phyloP scores from a whole-genome alignment of 1,139 yeast genomes.

The Taiozyma onychis region DNA sequence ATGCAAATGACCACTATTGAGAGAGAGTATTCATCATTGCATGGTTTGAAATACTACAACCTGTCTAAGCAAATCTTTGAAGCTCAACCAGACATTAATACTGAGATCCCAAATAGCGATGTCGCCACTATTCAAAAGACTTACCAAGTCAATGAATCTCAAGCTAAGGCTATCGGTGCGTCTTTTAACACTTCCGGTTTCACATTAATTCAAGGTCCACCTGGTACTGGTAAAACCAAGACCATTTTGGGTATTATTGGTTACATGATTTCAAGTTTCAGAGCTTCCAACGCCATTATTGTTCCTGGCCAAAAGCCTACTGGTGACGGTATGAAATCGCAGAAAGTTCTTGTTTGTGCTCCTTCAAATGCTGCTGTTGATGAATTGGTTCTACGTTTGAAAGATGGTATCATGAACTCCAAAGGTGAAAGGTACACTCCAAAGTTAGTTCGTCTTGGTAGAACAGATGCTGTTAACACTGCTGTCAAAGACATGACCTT shows the following conservation, averaged over 20 bases:
- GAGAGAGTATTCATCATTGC: constrained; percentile 82
- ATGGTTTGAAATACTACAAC: constrained; percentile 78
- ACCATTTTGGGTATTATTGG: constrained; percentile 93
- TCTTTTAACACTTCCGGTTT: constrained; percentile 68
- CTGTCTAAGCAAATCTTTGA: constrained; percentile 55
- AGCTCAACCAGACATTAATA: constrained; percentile 54
- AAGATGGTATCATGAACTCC: constrained; percentile 59
- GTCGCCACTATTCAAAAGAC: constrained; percentile 37
- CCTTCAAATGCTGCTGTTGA: constrained; percentile 99
- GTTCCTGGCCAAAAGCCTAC: constrained; percentile 16
- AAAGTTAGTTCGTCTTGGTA: constrained; percentile 80
- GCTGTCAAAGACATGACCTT: constrained; percentile 79
- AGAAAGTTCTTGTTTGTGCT: constrained; percentile 80
- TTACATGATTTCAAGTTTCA: constrained; percentile 48
- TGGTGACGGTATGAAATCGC: constrained; percentile 29
- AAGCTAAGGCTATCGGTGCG: constrained; percentile 82
- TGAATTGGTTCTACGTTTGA: constrained; percentile 83
- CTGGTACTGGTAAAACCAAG: constrained; percentile 98
- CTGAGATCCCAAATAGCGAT: constrained; percentile 31
- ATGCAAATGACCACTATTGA: constrained; percentile 90
- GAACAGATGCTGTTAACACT: constrained; percentile 82
- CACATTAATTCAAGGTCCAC: constrained; percentile 94
- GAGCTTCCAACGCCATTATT: constrained; percentile 23
- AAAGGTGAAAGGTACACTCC: constrained; percentile 59
- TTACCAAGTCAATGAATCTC: constrained; percentile 75